phyloP scores from a whole-genome alignment of 2,329 filamentous ascomycete genomes.

The Nemania sp. region DNA sequence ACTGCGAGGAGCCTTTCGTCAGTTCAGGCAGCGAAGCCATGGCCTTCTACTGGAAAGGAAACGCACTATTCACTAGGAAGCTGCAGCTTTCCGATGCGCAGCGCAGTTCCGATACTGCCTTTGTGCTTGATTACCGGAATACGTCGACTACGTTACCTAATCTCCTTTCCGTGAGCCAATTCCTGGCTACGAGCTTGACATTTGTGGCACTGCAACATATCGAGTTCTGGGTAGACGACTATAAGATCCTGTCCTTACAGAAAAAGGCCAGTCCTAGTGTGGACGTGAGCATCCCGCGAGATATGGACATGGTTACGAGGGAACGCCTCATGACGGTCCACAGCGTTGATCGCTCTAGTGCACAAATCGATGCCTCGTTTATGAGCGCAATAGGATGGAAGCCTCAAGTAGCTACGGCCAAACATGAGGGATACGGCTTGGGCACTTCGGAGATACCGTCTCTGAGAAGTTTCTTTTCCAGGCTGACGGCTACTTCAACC shows the following conservation, averaged over 20 bases:
- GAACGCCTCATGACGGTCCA: constrained; percentile 87
- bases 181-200: constrained; percentile 90
- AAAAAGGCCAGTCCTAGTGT: constrained; percentile 85
- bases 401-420: constrained; percentile 51
- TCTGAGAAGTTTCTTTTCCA: constrained; percentile 77
- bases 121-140: constrained; percentile 92
- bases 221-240: constrained; percentile 89
- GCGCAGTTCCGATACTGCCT: constrained; percentile 75
- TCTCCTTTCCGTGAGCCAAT: constrained; percentile 84
- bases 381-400: constrained; percentile 90
- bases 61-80: constrained; percentile 90
- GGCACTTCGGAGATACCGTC: constrained; percentile 60
- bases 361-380: constrained; percentile 88
- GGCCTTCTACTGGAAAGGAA: constrained; percentile 99
- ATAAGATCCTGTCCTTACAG: constrained; percentile 73
- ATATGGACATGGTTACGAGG: constrained; percentile 79
- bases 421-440: constrained; percentile 54
- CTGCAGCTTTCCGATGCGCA: constrained; percentile 71
- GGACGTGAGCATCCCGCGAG: constrained; percentile 71
- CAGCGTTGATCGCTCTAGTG: constrained; percentile 80
- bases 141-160: constrained; percentile 84
- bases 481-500: constrained; percentile 63
- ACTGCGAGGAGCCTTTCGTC: constrained; percentile 97
- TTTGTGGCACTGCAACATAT: constrained; percentile 89
- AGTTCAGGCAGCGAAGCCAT: constrained; percentile 91